A percentile compares a stretch with the other conserved stretches of the same genome.
These are phyloP conservation scores for Capsicum chinense DNA, from an alignment of 257 asterid species.

Conservation along the genomic window DNA sequence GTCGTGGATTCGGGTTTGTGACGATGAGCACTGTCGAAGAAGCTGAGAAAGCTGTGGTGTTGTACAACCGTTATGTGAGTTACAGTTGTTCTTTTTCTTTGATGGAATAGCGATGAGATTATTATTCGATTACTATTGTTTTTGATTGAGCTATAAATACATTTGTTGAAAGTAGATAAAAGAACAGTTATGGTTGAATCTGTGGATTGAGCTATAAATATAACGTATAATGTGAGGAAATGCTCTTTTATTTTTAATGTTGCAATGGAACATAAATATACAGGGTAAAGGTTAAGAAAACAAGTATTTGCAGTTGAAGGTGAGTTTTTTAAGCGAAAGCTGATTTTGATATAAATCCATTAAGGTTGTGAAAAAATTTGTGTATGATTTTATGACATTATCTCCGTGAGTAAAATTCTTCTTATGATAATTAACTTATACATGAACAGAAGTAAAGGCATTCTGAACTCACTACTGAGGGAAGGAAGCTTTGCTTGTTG, in stretches of 20 bases:
- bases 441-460: not conserved
- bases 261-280: not conserved
- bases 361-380: not conserved
- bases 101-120: not conserved
- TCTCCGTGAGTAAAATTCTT: not conserved
- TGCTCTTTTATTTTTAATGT: not conserved
- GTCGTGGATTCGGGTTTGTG: slow-evolving; percentile 96
- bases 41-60: slow-evolving; percentile 86
- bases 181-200: not conserved
- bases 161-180: not conserved
- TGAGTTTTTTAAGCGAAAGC: not conserved
- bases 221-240: not conserved
- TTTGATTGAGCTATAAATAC: not conserved
- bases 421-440: not conserved
- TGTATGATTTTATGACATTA: not conserved
- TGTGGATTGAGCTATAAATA: not conserved
- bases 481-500: not conserved
- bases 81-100: not conserved
- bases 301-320: not conserved
- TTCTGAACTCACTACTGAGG: slow-evolving; percentile 10
- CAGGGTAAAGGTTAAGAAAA: not conserved
- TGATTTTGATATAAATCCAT: not conserved
- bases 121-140: not conserved
- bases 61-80: slow-evolving; percentile 83
- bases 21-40: slow-evolving; percentile 88